phyloP scores from a whole-genome alignment of 164 flowering plant genomes.

The Piper betle region DNA sequence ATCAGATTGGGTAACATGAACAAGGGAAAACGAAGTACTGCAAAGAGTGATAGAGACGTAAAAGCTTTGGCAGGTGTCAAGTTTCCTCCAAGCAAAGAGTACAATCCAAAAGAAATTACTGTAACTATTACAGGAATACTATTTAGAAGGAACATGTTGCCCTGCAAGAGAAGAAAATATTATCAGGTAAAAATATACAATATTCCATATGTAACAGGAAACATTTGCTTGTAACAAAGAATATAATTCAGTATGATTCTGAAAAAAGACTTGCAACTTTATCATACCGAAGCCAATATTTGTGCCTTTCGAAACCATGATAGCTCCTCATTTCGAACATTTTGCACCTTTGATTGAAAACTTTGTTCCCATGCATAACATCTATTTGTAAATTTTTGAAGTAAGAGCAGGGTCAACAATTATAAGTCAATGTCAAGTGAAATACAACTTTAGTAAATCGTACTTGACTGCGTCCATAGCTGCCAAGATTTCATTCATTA shows the following conservation, averaged over 20 bases:
- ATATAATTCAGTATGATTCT: no score
- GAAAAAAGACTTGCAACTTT: neutral
- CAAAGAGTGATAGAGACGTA: conserved; percentile 88
- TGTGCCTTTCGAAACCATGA: conserved; percentile 86
- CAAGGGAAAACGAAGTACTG: conserved; percentile 83
- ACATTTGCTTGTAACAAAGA: neutral
- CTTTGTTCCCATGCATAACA: conserved; percentile 98
- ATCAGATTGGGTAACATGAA: conserved; percentile 95
- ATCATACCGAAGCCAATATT: conserved; percentile 68
- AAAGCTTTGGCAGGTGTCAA: conserved; percentile 98
- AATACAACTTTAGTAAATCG: conserved; percentile 1
- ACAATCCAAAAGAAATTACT: conserved; percentile 88
- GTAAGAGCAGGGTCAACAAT: neutral
- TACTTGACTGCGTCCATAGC: conserved; percentile 99
- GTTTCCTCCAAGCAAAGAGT: conserved; percentile 87
- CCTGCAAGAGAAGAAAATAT: conserved; percentile 26
- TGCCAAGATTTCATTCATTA: conserved; percentile 96
- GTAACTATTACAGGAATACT: conserved; percentile 93
- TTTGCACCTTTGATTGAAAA: conserved; percentile 71
- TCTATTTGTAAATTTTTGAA: conserved; percentile 24
- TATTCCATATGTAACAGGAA: neutral
- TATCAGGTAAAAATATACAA: neutral
- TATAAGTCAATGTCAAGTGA: neutral
- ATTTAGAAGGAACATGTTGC: conserved; percentile 65
- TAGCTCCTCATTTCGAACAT: conserved; percentile 62